These are phyloP conservation scores for Neofusicoccum parvum DNA, from an alignment of 2,329 filamentous ascomycete species.

Conservation along the genomic window DNA sequence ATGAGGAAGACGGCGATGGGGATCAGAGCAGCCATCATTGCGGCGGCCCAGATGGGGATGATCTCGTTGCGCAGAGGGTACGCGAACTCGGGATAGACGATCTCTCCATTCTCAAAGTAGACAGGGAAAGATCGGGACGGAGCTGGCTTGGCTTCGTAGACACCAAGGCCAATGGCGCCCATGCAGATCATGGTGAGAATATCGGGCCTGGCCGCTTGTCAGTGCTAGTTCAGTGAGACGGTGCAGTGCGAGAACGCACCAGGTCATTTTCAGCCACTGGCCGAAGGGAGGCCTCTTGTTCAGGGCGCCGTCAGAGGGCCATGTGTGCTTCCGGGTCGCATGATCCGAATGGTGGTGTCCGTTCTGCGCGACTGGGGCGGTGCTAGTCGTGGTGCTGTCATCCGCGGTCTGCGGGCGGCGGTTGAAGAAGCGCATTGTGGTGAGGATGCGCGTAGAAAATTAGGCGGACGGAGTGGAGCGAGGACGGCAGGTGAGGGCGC, in stretches of 20 bases:
- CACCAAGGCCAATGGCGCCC: conserved; percentile 68
- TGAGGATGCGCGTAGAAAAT: not conserved
- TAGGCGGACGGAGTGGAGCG: not conserved
- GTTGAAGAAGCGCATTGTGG: conserved; percentile 42
- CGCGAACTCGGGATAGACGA: conserved; percentile 71
- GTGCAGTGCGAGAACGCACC: conserved; percentile 31
- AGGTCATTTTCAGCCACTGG: conserved; percentile 69
- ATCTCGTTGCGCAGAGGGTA: conserved; percentile 69
- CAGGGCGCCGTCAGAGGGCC: not conserved
- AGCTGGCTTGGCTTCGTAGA: conserved; percentile 67
- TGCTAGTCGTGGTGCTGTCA: conserved; percentile 38
- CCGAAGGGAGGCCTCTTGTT: conserved; percentile 59
- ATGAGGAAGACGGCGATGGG: conserved; percentile 67
- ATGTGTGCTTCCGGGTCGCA: not conserved
- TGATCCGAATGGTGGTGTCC: conserved; percentile 17
- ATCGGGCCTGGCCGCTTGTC: conserved; percentile 49
- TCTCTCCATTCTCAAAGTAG: conserved; percentile 65
- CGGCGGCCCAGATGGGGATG: conserved; percentile 70
- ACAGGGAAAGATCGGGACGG: conserved; percentile 71
- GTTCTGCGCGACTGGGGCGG: conserved; percentile 29
- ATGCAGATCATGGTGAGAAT: conserved; percentile 67
- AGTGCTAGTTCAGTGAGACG: not conserved
- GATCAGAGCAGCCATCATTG: conserved; percentile 64
- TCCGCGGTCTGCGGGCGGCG: conserved; percentile 34
- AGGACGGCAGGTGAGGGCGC: not conserved